These are phyloP conservation scores for Grigorovia humatica DNA, from an alignment of 805 yeast species.

Conservation along the genomic window DNA sequence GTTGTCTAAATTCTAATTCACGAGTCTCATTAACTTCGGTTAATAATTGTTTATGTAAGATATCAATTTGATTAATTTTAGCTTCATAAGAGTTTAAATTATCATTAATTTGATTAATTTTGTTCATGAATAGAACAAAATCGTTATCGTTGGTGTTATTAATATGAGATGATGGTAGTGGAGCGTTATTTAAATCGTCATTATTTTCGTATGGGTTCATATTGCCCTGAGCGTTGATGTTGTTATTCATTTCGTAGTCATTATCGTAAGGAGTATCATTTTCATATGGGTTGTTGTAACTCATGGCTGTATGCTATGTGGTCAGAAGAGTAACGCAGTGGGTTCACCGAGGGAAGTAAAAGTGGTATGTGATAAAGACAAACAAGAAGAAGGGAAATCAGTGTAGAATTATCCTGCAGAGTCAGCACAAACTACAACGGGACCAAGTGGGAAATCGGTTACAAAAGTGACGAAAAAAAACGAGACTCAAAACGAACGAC, in stretches of 20 bases:
- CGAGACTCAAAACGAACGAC: neutral
- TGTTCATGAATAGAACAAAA: conserved; percentile 57
- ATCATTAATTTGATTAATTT: conserved; percentile 56
- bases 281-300: conserved; percentile 26
- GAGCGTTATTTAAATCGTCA: conserved; percentile 1
- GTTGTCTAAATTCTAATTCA: conserved; percentile 57
- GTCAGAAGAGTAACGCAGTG: neutral
- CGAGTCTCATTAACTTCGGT: conserved; percentile 65
- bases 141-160: conserved; percentile 24
- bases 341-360: neutral
- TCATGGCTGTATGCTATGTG: conserved; percentile 11
- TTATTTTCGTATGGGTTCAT: conserved; percentile 6
- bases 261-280: conserved; percentile 15
- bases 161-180: neutral
- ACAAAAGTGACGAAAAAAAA: neutral
- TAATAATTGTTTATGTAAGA: conserved; percentile 58
- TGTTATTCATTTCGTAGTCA: neutral
- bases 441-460: neutral
- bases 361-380: no score
- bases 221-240: conserved; percentile 11
- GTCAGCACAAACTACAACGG: no score
- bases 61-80: conserved; percentile 57
- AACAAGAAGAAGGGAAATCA: no score
- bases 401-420: no score
- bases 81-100: conserved; percentile 62